Base-by-base conservation (phyloP, 495 filamentous ascomycete genomes). In the Opeltia flavorubescens region DNA sequence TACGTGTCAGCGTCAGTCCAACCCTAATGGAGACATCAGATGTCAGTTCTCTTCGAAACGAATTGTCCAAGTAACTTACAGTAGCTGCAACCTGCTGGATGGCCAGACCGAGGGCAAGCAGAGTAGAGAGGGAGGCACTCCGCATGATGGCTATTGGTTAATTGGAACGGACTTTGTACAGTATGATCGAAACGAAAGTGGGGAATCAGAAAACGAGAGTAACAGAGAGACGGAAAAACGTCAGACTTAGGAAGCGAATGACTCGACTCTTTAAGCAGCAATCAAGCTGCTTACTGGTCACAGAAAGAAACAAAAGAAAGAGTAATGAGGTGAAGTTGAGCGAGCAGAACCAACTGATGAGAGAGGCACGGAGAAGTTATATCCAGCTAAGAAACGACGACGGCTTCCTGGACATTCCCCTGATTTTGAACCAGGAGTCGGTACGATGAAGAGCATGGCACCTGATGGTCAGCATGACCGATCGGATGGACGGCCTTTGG, bases 1-100 rank as follows among this genome's bases (percentile, higher is more conserved):
- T 78, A 94, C 41, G 70, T 61, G 31, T 69, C 59, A 44, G 77
- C 71, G 48, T 72, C 66, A 56, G 65, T 62, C 74, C 83, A 89
- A 59, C 56, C 62, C 57, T 60, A 50, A 5, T 53, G 20, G 41
- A 13, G 21, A 43, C 7, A 42, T 49, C 13, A 45, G 50, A 36
- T 5, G 47, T 42, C 23, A 44, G 9, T 20, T n/a, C 15, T 18
- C 24, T 6, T 17, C 11, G 12, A 15, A 30, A 12, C 17, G 9
- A 28, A 43, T 51, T 53, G 15, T 33, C 2, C 36, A 21, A 34
- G 21, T 13, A 46, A 21, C 31, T 29, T 5, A 18, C 33, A 39
- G 23, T 75, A 55, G 78, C 79, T 53, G 71, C 56, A 34, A 65
- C 78, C 54, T 71, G 62, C 58, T 71, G 69, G 55, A 67, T 42